Base-by-base conservation (phyloP, 2,329 filamentous ascomycete species). In the Fusarium nurragi region DNA sequence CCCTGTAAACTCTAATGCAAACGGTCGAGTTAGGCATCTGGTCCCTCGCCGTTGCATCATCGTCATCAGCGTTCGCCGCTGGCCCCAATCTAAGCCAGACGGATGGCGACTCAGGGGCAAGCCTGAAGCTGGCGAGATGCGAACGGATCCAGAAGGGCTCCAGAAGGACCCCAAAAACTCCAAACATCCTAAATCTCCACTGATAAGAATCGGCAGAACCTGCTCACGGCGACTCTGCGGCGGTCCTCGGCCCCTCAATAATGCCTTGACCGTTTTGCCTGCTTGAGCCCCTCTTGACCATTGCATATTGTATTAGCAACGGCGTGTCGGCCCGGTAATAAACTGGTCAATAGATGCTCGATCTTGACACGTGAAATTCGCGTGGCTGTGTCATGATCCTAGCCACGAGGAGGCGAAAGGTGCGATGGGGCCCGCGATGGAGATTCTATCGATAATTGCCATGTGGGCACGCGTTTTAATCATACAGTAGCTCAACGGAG, bases 241-340 rank as follows among this genome's bases (percentile, higher is more conserved):
- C 48, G 54, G 40, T 64, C 44, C 54, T 64, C 60, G 60, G 61
- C 49, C 61, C 60, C 61, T 64, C 60, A 64, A 44, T 60, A 61
- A 60, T 43, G 45, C 54, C 57, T 34, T 40, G 38, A 36, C 46
- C 39, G 39, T 46, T 60, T 40, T 40, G 45, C 26, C 34, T 53
- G 30, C 25, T 58, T 32, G 38, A 54, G 54, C 56, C 45, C 56
- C 52, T 60, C 36, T 60, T 19, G 14, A 37, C 28, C 40, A 47
- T 52, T 47, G 28, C 26, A 28, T 13, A 12, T 12, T 28, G 26
- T 54, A 41, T 51, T 36, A 21, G 14, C 21, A 22, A 32, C 50
- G 26, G 21, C 25, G 18, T 65, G 55, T 65, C 62, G 62, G 61
- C 37, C 62, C 62, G 61, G 40, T 21, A 43, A 30, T 26, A 18